Conservation (phyloP, 83 land plant species). For the Picea abies region DNA sequence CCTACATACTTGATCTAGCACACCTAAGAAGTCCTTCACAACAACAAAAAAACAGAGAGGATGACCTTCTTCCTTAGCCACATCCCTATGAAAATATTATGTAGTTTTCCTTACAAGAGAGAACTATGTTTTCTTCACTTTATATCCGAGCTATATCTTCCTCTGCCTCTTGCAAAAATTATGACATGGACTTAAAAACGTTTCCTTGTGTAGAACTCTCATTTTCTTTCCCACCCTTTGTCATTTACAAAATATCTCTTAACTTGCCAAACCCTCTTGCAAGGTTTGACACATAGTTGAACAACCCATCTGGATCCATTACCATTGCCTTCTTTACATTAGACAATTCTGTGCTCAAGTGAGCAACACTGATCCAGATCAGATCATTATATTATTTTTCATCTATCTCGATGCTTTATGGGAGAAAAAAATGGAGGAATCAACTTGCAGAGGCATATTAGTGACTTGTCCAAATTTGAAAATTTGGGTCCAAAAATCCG, state of each 20-base stretch:
- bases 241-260: constrained; percentile 24
- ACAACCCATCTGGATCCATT: constrained; percentile 43
- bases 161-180: constrained; percentile 50
- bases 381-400: no score
- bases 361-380: constrained; percentile 28
- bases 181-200: constrained; percentile 50
- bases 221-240: constrained; percentile 10
- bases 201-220: constrained; percentile 15
- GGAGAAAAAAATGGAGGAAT: no score
- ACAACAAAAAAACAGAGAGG: constrained; percentile 75
- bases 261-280: constrained; percentile 30
- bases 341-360: constrained; percentile 50
- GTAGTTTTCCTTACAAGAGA: constrained; percentile 67
- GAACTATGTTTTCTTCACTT: constrained; percentile 41
- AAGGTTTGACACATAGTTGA: constrained; percentile 35
- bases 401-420: no score
- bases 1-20: constrained; percentile 81
- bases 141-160: constrained; percentile 45
- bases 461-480: no score
- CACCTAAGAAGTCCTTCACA: constrained; percentile 63
- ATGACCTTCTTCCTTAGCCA: constrained; percentile 64
- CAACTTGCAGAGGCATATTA: no score
- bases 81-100: constrained; percentile 74
- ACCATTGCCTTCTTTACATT: constrained; percentile 61
- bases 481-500: no score